Base-by-base conservation (phyloP, 805 yeast genomes). In the Candida ovalis region DNA sequence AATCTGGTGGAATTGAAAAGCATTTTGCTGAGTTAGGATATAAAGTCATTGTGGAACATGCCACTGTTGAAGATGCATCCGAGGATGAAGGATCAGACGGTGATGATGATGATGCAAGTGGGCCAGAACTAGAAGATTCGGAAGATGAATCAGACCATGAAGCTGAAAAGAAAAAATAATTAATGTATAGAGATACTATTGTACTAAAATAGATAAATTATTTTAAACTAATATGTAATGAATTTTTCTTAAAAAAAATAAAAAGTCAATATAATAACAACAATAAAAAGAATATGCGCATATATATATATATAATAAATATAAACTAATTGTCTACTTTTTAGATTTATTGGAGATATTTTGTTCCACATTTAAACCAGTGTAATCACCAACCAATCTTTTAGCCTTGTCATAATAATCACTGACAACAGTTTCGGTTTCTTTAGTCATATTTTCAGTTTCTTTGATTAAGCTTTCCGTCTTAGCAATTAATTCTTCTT, bases 321-420 rank as follows among this genome's bases (percentile, higher is more conserved):
- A 30, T 30, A 27, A 8, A 27, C 12, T 32, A n/a, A n/a, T n/a
- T 32, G 17, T 35, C 38, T 35, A 35, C 17, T 35, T 35, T 48
- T 63, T 61, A 48, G 62, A 65, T 58, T 69, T 76, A 61, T 76
- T 79, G 27, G 81, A 75, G 18, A 81, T 85, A 33, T 77, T 81
- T 49, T 78, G 85, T 49, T 80, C 85, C 25, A 85, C 63, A 58
- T 82, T 80, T 64, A 86, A 71, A 4, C 92, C 92, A n/a, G 91
- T 83, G 54, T 73, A 65, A 15, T 74, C 74, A 33, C 78, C 78
- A 48, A 84, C 59, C 9, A 71, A 59, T 55, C 67, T 68, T 51
- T 76, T 73, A 39, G 79, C 62, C 18, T 69, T 58, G 9, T 57
- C 55, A 28, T 54, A 50, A 21, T 54, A 53, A 24, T 61, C 57